Conservation (phyloP, 257 asterid genomes). For the Marsdenia floribunda region DNA sequence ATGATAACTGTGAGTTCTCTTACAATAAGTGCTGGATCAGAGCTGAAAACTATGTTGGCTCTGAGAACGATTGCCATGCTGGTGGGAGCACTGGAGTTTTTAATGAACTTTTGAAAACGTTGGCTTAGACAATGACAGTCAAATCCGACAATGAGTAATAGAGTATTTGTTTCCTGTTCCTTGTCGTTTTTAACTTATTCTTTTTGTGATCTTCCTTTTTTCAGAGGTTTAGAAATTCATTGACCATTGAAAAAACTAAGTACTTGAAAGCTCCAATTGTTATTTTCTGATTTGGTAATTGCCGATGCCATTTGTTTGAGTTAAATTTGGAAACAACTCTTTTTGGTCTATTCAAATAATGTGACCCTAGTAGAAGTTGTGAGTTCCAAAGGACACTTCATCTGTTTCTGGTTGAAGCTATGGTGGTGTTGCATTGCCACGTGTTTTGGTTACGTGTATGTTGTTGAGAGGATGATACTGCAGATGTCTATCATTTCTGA, state of each 20-base stretch:
- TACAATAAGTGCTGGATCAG: neutral
- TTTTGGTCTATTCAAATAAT: neutral
- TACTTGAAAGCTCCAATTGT: neutral
- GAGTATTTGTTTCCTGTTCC: neutral
- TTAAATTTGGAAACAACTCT: neutral
- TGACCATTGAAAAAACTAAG: neutral
- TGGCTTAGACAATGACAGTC: constrained; percentile 7
- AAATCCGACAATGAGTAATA: neutral
- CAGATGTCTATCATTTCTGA: neutral
- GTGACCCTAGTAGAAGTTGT: neutral
- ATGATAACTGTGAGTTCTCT: neutral
- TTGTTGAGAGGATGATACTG: neutral
- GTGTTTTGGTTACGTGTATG: neutral
- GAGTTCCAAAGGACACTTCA: neutral
- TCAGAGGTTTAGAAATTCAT: neutral
- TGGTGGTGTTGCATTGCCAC: neutral
- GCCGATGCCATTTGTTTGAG: neutral
- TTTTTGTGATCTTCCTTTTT: neutral
- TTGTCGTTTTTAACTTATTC: neutral
- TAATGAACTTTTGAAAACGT: neutral
- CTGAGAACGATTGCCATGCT: neutral
- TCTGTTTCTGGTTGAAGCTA: neutral
- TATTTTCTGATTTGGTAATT: neutral
- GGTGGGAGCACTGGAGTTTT: neutral
- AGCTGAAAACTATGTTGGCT: neutral